These are phyloP conservation scores for Epicoccum nigrum DNA, from an alignment of 2,329 filamentous ascomycete genomes.

Conservation along the genomic window DNA sequence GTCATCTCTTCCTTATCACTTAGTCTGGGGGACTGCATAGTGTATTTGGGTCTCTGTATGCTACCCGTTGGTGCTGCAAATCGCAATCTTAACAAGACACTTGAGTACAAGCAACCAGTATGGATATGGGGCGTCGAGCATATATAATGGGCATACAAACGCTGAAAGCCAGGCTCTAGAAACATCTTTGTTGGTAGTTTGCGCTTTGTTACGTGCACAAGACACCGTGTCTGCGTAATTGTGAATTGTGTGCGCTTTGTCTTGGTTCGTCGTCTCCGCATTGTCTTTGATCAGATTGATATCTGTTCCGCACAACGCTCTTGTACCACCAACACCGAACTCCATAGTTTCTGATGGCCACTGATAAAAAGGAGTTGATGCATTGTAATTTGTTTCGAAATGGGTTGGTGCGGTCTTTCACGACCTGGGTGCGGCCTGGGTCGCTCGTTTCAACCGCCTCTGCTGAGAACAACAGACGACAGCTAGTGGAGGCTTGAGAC, in stretches of 20 bases:
- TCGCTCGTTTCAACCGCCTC: constrained; percentile 10
- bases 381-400: constrained; percentile 15
- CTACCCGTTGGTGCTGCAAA: too few relatives aligned
- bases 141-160: constrained; percentile 39
- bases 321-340: not conserved
- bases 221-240: constrained; percentile 22
- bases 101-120: constrained; percentile 15
- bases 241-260: constrained; percentile 34
- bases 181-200: constrained; percentile 34
- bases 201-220: constrained; percentile 36
- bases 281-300: constrained; percentile 22
- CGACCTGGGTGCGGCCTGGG: constrained; percentile 7
- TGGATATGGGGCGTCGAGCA: constrained; percentile 18
- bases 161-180: constrained; percentile 26
- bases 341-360: not conserved
- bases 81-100: not conserved
- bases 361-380: constrained; percentile 1
- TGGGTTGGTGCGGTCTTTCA: constrained; percentile 20
- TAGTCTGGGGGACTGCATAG: too few relatives aligned
- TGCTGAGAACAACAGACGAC: not conserved
- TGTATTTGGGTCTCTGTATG: too few relatives aligned
- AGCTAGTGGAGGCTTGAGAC: not conserved
- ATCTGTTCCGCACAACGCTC: constrained; percentile 22
- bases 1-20: too few relatives aligned
- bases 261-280: constrained; percentile 23